phyloP scores from a whole-genome alignment of 257 asterid species.

The Ajuga chamaepitys region DNA sequence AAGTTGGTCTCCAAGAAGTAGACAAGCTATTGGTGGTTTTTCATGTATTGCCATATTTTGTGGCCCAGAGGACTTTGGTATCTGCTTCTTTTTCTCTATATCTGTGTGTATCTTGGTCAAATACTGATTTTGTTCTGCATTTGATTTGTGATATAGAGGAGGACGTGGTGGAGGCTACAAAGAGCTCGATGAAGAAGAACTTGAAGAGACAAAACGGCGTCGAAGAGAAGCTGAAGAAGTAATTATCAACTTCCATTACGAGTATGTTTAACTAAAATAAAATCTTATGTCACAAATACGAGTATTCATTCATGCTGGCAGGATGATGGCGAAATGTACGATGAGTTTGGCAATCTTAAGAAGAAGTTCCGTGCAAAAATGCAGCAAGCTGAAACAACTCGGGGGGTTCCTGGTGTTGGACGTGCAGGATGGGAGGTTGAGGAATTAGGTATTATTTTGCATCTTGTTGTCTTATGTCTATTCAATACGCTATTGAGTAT shows the following conservation, averaged over 20 bases:
- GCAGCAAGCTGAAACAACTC: slow-evolving; percentile 63
- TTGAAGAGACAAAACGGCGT: slow-evolving; percentile 89
- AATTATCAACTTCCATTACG: slow-evolving; percentile 15
- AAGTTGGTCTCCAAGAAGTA: background rate
- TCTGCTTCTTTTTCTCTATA: background rate
- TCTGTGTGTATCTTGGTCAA: slow-evolving; percentile 9
- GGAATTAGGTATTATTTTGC: slow-evolving; percentile 54
- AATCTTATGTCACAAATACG: background rate
- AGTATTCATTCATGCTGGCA: slow-evolving; percentile 21
- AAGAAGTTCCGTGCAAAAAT: slow-evolving; percentile 89
- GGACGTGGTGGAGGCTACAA: slow-evolving; percentile 99
- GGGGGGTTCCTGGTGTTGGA: slow-evolving; percentile 73
- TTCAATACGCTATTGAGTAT: no score
- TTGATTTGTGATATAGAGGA: slow-evolving; percentile 47
- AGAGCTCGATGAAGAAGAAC: slow-evolving; percentile 95
- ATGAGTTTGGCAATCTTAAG: slow-evolving; percentile 97
- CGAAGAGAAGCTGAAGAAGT: slow-evolving; percentile 93
- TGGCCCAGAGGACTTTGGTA: background rate
- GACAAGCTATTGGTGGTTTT: background rate
- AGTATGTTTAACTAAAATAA: background rate
- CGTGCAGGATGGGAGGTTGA: slow-evolving; percentile 99
- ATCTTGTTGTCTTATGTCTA: background rate
- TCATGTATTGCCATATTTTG: background rate
- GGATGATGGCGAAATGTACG: slow-evolving; percentile 99
- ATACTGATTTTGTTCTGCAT: slow-evolving; percentile 11